Conservation (phyloP, 1,284 basidiomycete genomes). For the Puccinia sorghi region DNA sequence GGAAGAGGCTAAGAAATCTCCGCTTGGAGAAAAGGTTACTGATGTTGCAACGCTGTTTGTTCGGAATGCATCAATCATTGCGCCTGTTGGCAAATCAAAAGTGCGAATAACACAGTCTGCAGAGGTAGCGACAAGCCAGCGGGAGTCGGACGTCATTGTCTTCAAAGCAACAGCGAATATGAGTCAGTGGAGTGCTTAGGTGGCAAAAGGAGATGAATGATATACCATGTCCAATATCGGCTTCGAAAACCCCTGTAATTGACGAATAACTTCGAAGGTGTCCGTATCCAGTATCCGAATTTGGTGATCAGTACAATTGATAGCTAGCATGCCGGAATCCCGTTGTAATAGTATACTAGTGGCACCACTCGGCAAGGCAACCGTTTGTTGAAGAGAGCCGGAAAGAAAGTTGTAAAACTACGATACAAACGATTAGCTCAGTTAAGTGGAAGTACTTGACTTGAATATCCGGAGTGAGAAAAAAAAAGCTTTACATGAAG, state of each 20-base stretch:
- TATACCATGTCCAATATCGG: slow-evolving; percentile 79
- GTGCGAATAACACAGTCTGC: slow-evolving; percentile 90
- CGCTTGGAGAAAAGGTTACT: slow-evolving; percentile 87
- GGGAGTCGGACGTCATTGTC: slow-evolving; percentile 89
- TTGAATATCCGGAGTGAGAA: not conserved
- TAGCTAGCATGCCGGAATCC: slow-evolving; percentile 81
- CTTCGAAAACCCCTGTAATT: slow-evolving; percentile 76
- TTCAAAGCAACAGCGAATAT: slow-evolving; percentile 57
- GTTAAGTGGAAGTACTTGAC: not conserved
- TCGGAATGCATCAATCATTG: slow-evolving; percentile 86
- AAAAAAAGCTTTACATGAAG: slow-evolving; percentile 68
- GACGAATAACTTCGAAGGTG: slow-evolving; percentile 80
- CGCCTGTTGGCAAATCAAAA: slow-evolving; percentile 90
- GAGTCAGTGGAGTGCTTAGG: not conserved
- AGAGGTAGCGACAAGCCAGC: slow-evolving; percentile 86
- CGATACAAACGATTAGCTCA: slow-evolving; percentile 23
- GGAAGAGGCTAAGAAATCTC: slow-evolving; percentile 91
- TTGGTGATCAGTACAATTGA: slow-evolving; percentile 79
- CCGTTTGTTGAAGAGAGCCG: slow-evolving; percentile 69
- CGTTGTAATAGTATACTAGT: slow-evolving; percentile 76
- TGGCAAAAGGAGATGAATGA: slow-evolving; percentile 42
- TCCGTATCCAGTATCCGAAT: slow-evolving; percentile 89
- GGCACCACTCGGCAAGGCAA: slow-evolving; percentile 70
- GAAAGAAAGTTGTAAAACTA: slow-evolving; percentile 97
- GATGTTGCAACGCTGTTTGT: slow-evolving; percentile 87